Base-by-base conservation (phyloP, 306 rosid species). In the Citrullus amarus region DNA sequence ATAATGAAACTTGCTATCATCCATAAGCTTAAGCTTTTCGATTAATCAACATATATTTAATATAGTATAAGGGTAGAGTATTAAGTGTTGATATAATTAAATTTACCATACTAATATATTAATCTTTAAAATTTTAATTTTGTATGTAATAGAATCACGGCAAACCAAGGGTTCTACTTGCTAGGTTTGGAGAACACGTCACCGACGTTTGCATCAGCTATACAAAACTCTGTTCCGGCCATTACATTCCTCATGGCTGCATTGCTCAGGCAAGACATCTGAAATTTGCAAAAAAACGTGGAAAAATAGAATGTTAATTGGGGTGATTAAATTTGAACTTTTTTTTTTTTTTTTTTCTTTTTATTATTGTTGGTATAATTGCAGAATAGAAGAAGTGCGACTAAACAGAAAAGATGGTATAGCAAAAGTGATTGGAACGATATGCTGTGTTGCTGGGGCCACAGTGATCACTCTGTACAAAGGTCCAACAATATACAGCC, bases 231-330 rank as follows among this genome's bases (percentile, higher is more conserved):
- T 14, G 87, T 90, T 78, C 97, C 97, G 5, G 96, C 97, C 54
- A 83, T 90, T 17, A 92, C 97, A n/a, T 90, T 90, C 80, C 90
- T 92, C 57, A 85, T 92, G 90, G 91, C 97, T 16, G 89, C 68
- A 1, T 9, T 88, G 25, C 86, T 89, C 80, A 79, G 96, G 93
- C 87, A 86, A 83, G 87, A 18, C 51, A 56, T 17, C 75, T 56
- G 60, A 44, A 17, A 36, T 18, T 9, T 41, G 9, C 22, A 17
- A 36, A 36, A 58, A 58, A 22, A 58, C 34, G 34, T 58, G 34
- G 22, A 16, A 28, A 25, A 28, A 25, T 11, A 28, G 58, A 54
- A 54, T 6, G 3, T 32, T 32, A 32, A 32, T 32, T 44, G 10
- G 50, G 70, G 20, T 36, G 55, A 15, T 43, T 28, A 58, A 34